A percentile compares a stretch with the other conserved stretches of the same genome.
Evolutionary conservation across 352 stramenopile genomes (phyloP).

Genomic region (Globisporangium polare): DNA sequence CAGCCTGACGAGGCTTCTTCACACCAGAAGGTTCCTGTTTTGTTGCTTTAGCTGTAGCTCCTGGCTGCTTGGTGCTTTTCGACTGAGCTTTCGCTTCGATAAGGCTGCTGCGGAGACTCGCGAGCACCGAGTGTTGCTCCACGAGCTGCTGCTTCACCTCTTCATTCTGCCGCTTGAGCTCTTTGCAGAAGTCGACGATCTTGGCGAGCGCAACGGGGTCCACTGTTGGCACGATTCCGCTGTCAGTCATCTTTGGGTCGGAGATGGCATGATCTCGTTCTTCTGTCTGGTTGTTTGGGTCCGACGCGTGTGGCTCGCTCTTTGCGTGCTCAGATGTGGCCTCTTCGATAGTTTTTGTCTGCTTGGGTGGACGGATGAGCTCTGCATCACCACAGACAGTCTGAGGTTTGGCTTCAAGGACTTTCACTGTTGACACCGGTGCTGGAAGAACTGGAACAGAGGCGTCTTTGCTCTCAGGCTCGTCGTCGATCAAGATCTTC

Average conservation of each 20-base stretch:
- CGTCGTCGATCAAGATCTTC: conserved; percentile 1
- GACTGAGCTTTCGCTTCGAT: neutral
- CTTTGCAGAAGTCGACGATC: conserved; percentile 53
- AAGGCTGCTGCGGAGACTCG: conserved; percentile 19
- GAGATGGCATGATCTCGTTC: neutral
- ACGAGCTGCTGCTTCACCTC: conserved; percentile 46
- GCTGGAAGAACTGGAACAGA: neutral
- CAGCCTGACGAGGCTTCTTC: neutral
- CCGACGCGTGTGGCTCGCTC: neutral
- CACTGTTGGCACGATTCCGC: neutral
- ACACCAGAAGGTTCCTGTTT: neutral
- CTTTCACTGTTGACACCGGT: neutral
- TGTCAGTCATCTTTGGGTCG: neutral
- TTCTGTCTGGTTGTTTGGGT: neutral
- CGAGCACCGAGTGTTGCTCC: conserved; percentile 42
- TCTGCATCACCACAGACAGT: neutral
- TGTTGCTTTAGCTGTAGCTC: conserved; percentile 1
- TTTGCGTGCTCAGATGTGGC: neutral
- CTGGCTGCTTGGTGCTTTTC: conserved; percentile 4
- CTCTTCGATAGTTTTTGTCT: neutral
- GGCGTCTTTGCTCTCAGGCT: neutral
- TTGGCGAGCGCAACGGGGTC: conserved; percentile 32
- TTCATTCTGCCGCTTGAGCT: conserved; percentile 56
- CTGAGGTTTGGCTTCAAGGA: neutral
- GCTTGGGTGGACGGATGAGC: neutral